phyloP scores from a whole-genome alignment of 441 rosid genomes.

The Syzygium syzygioides region DNA sequence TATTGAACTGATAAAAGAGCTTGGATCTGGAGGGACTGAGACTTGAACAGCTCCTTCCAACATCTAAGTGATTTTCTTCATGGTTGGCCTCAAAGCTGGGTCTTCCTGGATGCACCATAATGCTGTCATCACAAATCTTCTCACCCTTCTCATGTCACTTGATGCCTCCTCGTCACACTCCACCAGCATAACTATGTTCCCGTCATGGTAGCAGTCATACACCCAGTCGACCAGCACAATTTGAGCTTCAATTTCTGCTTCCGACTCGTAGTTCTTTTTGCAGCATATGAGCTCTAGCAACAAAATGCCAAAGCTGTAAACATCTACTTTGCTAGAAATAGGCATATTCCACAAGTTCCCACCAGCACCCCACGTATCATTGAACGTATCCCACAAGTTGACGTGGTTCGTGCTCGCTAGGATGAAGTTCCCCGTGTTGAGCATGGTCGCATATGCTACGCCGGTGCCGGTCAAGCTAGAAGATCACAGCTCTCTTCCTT shows the following conservation, averaged over 20 bases:
- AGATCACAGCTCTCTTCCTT: too few species aligned
- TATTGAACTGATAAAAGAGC: too few species aligned
- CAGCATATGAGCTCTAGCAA: slow-evolving; percentile 48
- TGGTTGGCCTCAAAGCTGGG: too few species aligned
- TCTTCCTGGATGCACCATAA: slow-evolving; percentile 53
- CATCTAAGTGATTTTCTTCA: not conserved
- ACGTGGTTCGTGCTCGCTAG: too few species aligned
- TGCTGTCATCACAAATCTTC: slow-evolving; percentile 37
- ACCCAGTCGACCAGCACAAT: slow-evolving; percentile 35
- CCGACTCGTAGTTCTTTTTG: not conserved
- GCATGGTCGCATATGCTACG: too few species aligned
- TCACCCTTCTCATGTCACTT: slow-evolving; percentile 22
- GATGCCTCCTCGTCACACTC: slow-evolving; percentile 30
- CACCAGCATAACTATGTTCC: slow-evolving; percentile 10
- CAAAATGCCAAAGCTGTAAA: slow-evolving; percentile 49
- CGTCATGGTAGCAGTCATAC: slow-evolving; percentile 22
- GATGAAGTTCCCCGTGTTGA: too few species aligned
- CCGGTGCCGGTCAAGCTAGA: too few species aligned
- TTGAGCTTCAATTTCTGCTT: slow-evolving; percentile 10
- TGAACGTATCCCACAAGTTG: too few species aligned
- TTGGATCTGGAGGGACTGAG: not conserved
- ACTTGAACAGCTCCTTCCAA: not conserved
- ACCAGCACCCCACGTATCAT: too few species aligned
- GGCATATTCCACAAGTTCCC: slow-evolving; percentile 30
- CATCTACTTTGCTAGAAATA: slow-evolving; percentile 44